These are phyloP conservation scores for Lentinula sp. DNA, from an alignment of 768 basidiomycete genomes.

Conservation along the genomic window DNA sequence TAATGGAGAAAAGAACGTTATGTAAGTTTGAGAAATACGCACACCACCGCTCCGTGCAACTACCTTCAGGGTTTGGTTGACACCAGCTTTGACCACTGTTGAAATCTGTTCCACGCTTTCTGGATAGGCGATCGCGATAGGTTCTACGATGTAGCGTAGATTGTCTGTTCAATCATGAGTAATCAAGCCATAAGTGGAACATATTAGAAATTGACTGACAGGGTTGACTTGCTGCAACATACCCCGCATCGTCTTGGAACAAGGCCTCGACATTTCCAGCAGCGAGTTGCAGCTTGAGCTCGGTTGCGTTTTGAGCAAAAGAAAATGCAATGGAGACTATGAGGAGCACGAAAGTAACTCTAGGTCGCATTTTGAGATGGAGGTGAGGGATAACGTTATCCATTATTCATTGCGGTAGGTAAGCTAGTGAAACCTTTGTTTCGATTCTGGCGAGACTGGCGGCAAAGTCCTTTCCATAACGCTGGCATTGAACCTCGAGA, in stretches of 20 bases:
- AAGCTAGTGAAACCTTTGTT: no score
- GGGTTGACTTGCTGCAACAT: constrained; percentile 15
- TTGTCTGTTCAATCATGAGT: constrained; percentile 11
- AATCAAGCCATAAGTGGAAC: not conserved
- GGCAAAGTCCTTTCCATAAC: no score
- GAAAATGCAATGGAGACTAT: not conserved
- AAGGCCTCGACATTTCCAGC: not conserved
- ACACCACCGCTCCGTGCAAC: constrained; percentile 19
- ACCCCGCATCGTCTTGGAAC: constrained; percentile 15
- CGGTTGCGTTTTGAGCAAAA: not conserved
- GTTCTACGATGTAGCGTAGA: constrained; percentile 15
- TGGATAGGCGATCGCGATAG: constrained; percentile 17
- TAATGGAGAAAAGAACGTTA: not conserved
- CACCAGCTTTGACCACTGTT: constrained; percentile 14
- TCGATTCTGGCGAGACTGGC: no score
- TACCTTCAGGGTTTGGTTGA: constrained; percentile 12
- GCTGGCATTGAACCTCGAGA: no score
- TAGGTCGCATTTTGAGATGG: not conserved
- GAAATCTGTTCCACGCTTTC: constrained; percentile 13
- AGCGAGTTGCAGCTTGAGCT: not conserved
- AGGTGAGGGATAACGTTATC: not conserved
- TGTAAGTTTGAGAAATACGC: not conserved
- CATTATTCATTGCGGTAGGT: no score
- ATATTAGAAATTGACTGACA: constrained; percentile 11
- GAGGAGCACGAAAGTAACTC: not conserved